phyloP scores from a whole-genome alignment of 306 rosid genomes.

The Mimosa bimucronata region DNA sequence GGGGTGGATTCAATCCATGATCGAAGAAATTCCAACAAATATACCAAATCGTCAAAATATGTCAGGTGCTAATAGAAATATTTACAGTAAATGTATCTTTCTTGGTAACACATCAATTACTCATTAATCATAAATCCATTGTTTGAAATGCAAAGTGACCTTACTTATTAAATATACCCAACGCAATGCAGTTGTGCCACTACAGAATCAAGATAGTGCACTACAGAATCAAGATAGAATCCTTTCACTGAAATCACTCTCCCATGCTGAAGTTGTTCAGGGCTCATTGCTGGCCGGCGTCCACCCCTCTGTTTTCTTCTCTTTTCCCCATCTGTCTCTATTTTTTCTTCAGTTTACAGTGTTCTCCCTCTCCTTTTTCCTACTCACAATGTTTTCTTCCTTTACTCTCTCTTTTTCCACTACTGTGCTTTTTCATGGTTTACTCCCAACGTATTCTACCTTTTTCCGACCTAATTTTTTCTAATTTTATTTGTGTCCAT shows the following conservation, averaged over 20 bases:
- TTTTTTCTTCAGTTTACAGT: too few species aligned
- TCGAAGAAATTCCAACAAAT: not conserved
- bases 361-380: not conserved
- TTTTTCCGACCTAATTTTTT: not conserved
- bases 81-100: not conserved
- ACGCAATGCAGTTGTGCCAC: not conserved
- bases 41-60: not conserved
- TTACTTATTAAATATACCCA: not conserved
- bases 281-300: not conserved
- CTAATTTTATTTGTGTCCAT: not conserved
- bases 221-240: too few species aligned
- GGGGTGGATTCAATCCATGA: not conserved
- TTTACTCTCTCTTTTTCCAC: not conserved
- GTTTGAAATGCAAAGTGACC: not conserved
- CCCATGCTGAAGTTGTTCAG: not conserved
- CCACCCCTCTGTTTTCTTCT: not conserved
- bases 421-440: not conserved
- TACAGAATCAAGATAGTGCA: not conserved
- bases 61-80: not conserved
- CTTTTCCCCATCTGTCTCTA: not conserved
- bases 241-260: not conserved
- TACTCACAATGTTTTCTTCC: too few species aligned
- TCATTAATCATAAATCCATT: not conserved
- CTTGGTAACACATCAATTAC: conserved; percentile 8
- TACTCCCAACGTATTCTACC: not conserved